Base-by-base conservation (phyloP, 257 asterid species). In the Rhazya stricta region DNA sequence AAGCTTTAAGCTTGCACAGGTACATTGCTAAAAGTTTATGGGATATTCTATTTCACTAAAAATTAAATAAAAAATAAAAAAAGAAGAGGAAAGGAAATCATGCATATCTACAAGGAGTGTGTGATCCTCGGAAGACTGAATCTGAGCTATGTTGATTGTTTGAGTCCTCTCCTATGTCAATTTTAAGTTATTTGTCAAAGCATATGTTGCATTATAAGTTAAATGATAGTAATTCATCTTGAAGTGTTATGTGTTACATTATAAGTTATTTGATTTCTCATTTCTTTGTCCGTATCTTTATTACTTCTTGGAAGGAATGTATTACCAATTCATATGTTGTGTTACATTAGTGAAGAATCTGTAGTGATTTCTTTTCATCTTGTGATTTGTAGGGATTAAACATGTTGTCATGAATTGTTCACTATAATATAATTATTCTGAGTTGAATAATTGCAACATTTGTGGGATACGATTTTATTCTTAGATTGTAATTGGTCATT, bases 1-100 rank as follows among this genome's bases (percentile, higher is more conserved):
- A 19, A 84, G 85, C 78, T 95, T 87, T 79, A 95, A 91, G 91
- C 98, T 95, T 78, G 97, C 99, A 15, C 99, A 95, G 97, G 99
- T 95, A 82, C 80, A 63, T 79, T 42, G 42, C 27, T 36, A 50
- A 29, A 30, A 39, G n/a, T 21, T 66, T 18, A 66, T 66, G 50
- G 32, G 25, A 9, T 66, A 1, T 19, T 21, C 11, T 19, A 48
- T 7, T 37, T 37, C 7, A 37, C 21, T 37, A 34, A 9, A n/a
- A n/a, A n/a, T n/a, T n/a, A n/a, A n/a, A n/a, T n/a, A n/a, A n/a
- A n/a, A n/a, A n/a, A n/a, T n/a, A n/a, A n/a, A n/a, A n/a, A n/a
- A n/a, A n/a, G n/a, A n/a, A n/a, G n/a, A n/a, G 43, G 43, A 39
- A 39, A 39, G 43, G 7, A 39, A 39, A 39, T 39, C 7, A 39